Conservation (phyloP, 768 basidiomycete species). For the Multifurca ochricompacta region DNA sequence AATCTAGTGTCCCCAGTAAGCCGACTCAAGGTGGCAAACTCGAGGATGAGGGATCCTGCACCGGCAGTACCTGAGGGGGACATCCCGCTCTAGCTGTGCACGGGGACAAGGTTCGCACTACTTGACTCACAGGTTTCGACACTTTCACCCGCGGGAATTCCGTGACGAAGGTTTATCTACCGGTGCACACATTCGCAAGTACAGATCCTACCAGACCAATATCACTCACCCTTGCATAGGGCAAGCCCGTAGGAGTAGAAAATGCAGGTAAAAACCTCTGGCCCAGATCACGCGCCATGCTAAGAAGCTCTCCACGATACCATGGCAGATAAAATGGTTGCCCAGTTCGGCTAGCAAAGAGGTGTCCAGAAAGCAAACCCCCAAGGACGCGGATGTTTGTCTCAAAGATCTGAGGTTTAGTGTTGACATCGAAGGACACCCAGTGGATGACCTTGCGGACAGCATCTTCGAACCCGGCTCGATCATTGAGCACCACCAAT, state of each 20-base stretch:
- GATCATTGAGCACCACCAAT: constrained; percentile 79
- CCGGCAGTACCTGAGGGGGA: constrained; percentile 68
- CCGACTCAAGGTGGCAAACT: constrained; percentile 89
- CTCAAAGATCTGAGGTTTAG: constrained; percentile 97
- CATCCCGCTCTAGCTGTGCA: not conserved
- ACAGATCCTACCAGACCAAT: constrained; percentile 7
- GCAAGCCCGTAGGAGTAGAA: constrained; percentile 82
- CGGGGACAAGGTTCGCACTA: not conserved
- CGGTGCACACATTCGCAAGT: constrained; percentile 5
- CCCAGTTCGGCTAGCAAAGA: constrained; percentile 59
- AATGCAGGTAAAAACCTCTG: constrained; percentile 85
- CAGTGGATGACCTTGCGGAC: constrained; percentile 72
- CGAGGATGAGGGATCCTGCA: constrained; percentile 86
- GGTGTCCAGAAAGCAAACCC: constrained; percentile 79
- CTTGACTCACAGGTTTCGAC: constrained; percentile 69
- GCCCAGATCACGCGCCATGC: constrained; percentile 82
- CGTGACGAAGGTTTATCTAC: constrained; percentile 78
- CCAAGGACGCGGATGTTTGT: constrained; percentile 92
- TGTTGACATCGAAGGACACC: constrained; percentile 90
- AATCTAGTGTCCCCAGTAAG: constrained; percentile 86
- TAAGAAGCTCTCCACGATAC: constrained; percentile 76
- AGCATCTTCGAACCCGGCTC: constrained; percentile 71
- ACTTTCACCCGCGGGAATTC: constrained; percentile 68
- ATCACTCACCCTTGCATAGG: constrained; percentile 70
- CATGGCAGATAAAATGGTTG: constrained; percentile 73